phyloP scores from a whole-genome alignment of 2,329 filamentous ascomycete species.

The Aspergillus candidus region DNA sequence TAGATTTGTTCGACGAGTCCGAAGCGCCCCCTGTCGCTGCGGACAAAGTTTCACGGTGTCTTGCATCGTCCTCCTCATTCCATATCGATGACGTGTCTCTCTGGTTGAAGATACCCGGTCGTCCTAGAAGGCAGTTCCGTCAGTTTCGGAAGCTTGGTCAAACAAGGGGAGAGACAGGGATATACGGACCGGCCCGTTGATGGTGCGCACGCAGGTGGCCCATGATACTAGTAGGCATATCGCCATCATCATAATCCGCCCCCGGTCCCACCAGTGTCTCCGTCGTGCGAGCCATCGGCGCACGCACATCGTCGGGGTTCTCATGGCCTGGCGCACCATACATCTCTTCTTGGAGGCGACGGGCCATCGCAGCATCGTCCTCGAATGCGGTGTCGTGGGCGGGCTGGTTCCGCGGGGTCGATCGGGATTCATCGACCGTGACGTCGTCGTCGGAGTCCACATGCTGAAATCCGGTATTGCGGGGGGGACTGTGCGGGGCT shows the following conservation, averaged over 20 bases:
- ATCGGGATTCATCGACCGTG: slow-evolving; percentile 35
- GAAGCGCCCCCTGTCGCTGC: slow-evolving; percentile 60
- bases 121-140: slow-evolving; percentile 23
- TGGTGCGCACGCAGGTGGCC: slow-evolving; percentile 55
- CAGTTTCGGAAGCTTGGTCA: not conserved
- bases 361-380: slow-evolving; percentile 89
- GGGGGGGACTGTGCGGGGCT: slow-evolving; percentile 20
- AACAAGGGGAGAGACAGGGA: not conserved
- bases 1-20: slow-evolving; percentile 62
- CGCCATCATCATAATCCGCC: slow-evolving; percentile 49
- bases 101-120: slow-evolving; percentile 66
- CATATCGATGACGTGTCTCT: slow-evolving; percentile 53
- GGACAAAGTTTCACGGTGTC: slow-evolving; percentile 50
- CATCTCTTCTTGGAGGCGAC: slow-evolving; percentile 84
- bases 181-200: slow-evolving; percentile 30
- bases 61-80: slow-evolving; percentile 45
- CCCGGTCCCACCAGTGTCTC: slow-evolving; percentile 81
- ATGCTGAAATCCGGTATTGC: slow-evolving; percentile 45
- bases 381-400: slow-evolving; percentile 55
- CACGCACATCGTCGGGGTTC: slow-evolving; percentile 60
- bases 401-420: slow-evolving; percentile 28
- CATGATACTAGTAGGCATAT: slow-evolving; percentile 56
- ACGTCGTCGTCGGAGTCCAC: slow-evolving; percentile 72
- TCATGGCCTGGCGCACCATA: slow-evolving; percentile 54
- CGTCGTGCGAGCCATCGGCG: slow-evolving; percentile 83